Conservation (phyloP, 306 rosid genomes). For the Prunus campanulata region DNA sequence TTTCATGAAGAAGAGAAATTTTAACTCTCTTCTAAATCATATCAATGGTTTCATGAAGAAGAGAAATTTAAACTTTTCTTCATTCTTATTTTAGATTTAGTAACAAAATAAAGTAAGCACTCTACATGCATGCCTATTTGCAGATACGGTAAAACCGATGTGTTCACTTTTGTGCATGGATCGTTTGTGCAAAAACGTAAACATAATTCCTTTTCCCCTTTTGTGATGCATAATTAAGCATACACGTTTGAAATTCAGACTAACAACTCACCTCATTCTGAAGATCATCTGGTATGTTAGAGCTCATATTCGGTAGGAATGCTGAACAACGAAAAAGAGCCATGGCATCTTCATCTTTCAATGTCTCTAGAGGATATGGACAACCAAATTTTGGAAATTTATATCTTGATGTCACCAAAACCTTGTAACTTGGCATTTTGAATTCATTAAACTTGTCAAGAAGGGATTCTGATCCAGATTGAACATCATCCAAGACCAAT, state of each 20-base stretch:
- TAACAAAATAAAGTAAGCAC: too few relatives aligned
- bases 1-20: neutral
- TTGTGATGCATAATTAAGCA: neutral
- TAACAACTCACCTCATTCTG: slow-evolving; percentile 38
- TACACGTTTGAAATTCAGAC: slow-evolving; percentile 1
- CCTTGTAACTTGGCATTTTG: slow-evolving; percentile 31
- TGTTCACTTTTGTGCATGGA: neutral
- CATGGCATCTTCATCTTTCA: slow-evolving; percentile 32
- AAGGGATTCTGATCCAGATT: slow-evolving; percentile 4
- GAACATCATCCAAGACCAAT: slow-evolving; percentile 21
- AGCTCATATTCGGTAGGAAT: slow-evolving; percentile 16
- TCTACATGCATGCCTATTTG: too few relatives aligned
- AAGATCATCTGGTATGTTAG: slow-evolving; percentile 18
- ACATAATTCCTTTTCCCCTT: neutral
- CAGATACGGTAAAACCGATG: neutral
- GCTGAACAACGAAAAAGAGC: slow-evolving; percentile 35
- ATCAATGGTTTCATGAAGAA: too few relatives aligned
- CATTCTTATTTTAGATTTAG: neutral
- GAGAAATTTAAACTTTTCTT: neutral
- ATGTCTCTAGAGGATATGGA: slow-evolving; percentile 28
- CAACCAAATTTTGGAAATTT: slow-evolving; percentile 21
- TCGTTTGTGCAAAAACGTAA: neutral
- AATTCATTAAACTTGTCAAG: slow-evolving; percentile 28
- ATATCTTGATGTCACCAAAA: slow-evolving; percentile 19
- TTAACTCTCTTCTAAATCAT: too few relatives aligned